These are phyloP conservation scores for Paramecium biaurelia DNA, from an alignment of 73 alveolate species.

Conservation along the genomic window DNA sequence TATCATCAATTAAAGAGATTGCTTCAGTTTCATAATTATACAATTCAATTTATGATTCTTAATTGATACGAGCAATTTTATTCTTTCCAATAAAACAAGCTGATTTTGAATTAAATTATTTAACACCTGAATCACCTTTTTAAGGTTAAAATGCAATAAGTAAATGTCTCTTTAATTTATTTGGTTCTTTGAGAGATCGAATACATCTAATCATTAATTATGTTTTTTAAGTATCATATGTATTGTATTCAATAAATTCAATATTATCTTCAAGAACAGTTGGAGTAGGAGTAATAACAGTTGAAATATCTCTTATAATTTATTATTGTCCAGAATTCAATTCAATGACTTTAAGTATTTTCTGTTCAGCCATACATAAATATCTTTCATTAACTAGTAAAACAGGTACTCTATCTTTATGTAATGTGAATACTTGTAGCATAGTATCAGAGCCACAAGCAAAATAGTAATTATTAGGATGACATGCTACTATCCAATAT, in stretches of 20 bases:
- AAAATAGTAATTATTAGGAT: constrained; percentile 78
- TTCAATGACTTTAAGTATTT: constrained; percentile 34
- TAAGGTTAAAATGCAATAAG: neutral
- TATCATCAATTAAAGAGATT: neutral
- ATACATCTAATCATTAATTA: constrained; percentile 31
- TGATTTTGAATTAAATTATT: neutral
- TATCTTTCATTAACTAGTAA: constrained; percentile 61
- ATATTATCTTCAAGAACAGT: constrained; percentile 63
- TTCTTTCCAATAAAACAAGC: constrained; percentile 10
- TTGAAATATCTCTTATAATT: neutral
- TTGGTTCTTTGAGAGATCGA: neutral
- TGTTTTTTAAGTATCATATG: constrained; percentile 14
- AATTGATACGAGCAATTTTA: constrained; percentile 23
- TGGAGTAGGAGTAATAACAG: constrained; percentile 33
- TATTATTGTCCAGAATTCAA: neutral
- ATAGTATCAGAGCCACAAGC: constrained; percentile 92
- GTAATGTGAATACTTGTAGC: constrained; percentile 79
- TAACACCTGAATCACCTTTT: neutral
- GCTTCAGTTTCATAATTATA: constrained; percentile 67
- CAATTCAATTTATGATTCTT: neutral
- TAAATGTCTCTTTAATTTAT: neutral
- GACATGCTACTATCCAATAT: constrained; percentile 87
- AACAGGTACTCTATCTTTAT: constrained; percentile 80
- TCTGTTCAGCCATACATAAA: constrained; percentile 65
- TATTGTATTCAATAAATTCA: constrained; percentile 63